A percentile compares a stretch with the other conserved stretches of the same genome.
Evolutionary conservation across 352 stramenopile genomes (phyloP).

Genomic region (Globisporangium camurandrum): DNA sequence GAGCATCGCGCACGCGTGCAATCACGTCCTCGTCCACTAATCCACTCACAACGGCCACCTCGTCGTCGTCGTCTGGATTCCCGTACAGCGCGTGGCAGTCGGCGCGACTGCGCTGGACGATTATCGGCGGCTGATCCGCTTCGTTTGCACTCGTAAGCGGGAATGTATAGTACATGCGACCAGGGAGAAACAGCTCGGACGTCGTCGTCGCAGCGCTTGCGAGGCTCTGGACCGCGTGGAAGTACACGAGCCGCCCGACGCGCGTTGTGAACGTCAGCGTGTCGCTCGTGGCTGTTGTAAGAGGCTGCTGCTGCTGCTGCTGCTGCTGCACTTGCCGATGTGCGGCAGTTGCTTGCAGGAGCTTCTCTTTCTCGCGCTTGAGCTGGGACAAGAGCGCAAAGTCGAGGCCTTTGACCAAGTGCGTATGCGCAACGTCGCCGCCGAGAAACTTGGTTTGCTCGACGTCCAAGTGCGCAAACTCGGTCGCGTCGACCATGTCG

Average conservation of each 20-base stretch:
- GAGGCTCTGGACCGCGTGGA: slow-evolving; percentile 46
- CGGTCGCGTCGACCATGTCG: slow-evolving; percentile 41
- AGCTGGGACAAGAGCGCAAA: slow-evolving; percentile 80
- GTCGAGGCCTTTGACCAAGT: slow-evolving; percentile 88
- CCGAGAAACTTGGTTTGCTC: slow-evolving; percentile 81
- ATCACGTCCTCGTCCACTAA: slow-evolving; percentile 46
- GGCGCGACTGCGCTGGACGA: slow-evolving; percentile 67
- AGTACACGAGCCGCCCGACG: slow-evolving; percentile 55
- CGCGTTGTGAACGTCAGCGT: slow-evolving; percentile 55
- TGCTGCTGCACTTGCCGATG: slow-evolving; percentile 20
- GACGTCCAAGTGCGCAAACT: slow-evolving; percentile 45
- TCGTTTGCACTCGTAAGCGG: slow-evolving; percentile 15
- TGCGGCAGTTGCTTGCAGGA: slow-evolving; percentile 23
- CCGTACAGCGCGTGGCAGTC: slow-evolving; percentile 54
- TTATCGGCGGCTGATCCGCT: slow-evolving; percentile 28
- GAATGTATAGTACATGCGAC: slow-evolving; percentile 74
- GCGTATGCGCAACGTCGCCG: slow-evolving; percentile 79
- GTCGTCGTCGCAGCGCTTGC: slow-evolving; percentile 4
- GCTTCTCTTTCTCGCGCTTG: slow-evolving; percentile 66
- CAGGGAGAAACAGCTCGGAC: slow-evolving; percentile 67
- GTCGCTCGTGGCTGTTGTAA: slow-evolving; percentile 1
- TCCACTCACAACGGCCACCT: slow-evolving; percentile 45
- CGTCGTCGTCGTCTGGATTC: no score
- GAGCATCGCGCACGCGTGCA: slow-evolving; percentile 24
- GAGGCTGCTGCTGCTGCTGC: slow-evolving; percentile 3